These are phyloP conservation scores for Wickerhamomyces mucosus DNA, from an alignment of 805 yeast genomes.

Conservation along the genomic window DNA sequence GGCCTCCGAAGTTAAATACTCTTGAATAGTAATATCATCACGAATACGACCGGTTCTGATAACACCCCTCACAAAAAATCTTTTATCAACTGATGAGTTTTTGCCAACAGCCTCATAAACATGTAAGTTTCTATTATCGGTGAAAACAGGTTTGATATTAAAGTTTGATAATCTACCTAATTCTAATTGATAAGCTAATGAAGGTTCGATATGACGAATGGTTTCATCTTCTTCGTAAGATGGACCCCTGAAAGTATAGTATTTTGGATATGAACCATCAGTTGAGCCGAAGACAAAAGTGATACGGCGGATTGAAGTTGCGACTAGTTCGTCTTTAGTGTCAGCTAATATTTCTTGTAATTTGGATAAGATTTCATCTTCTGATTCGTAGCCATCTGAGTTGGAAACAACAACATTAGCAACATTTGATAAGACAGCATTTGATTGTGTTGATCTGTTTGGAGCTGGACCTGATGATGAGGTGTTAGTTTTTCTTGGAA, in stretches of 20 bases:
- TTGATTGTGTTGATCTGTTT: constrained; percentile 27
- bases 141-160: constrained; percentile 87
- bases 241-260: constrained; percentile 92
- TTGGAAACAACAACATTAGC: constrained; percentile 71
- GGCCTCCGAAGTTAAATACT: constrained; percentile 92
- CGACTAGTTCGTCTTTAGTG: constrained; percentile 56
- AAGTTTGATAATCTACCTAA: constrained; percentile 90
- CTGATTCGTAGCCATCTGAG: constrained; percentile 65
- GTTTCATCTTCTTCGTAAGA: constrained; percentile 79
- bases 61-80: constrained; percentile 95
- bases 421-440: constrained; percentile 56
- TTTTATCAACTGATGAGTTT: constrained; percentile 85
- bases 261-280: constrained; percentile 86
- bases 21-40: constrained; percentile 87
- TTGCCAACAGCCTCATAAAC: constrained; percentile 95
- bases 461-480: constrained; percentile 37
- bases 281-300: constrained; percentile 82
- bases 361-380: constrained; percentile 55
- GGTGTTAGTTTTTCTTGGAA: constrained; percentile 40
- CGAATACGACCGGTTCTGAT: constrained; percentile 92
- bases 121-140: constrained; percentile 95
- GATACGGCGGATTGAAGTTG: constrained; percentile 79
- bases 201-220: constrained; percentile 97
- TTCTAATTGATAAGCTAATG: constrained; percentile 95
- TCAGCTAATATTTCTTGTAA: constrained; percentile 59